phyloP scores from a whole-genome alignment of 1,284 basidiomycete genomes.

The Fomitopsis pinicola region DNA sequence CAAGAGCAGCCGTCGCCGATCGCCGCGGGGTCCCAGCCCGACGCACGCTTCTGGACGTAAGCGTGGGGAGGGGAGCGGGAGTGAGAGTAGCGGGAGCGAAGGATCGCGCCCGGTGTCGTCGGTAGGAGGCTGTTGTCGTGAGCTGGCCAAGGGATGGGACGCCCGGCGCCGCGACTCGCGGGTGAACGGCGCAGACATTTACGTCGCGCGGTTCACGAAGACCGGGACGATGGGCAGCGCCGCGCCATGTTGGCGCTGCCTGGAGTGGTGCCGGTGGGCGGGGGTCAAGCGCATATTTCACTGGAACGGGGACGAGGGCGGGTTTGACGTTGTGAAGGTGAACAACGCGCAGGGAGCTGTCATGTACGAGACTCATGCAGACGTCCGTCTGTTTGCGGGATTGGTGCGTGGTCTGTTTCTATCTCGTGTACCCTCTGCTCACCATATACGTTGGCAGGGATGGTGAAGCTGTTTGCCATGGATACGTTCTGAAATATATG shows the following conservation, averaged over 20 bases:
- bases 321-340: slow-evolving; percentile 51
- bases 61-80: slow-evolving; percentile 11
- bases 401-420: slow-evolving; percentile 27
- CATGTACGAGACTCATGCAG: slow-evolving; percentile 45
- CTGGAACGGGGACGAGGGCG: slow-evolving; percentile 39
- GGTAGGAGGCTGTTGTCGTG: slow-evolving; percentile 6
- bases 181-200: slow-evolving; percentile 51
- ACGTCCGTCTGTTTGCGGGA: slow-evolving; percentile 39
- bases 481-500: neutral
- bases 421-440: neutral
- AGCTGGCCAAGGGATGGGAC: slow-evolving; percentile 29
- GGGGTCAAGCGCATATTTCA: slow-evolving; percentile 55
- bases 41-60: slow-evolving; percentile 6
- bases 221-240: slow-evolving; percentile 43
- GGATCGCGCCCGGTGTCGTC: neutral
- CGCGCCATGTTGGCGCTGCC: slow-evolving; percentile 50
- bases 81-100: slow-evolving; percentile 12
- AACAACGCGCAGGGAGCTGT: slow-evolving; percentile 33
- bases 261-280: slow-evolving; percentile 55
- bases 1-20: slow-evolving; percentile 13
- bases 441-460: slow-evolving; percentile 6
- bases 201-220: slow-evolving; percentile 49
- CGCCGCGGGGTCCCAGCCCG: neutral
- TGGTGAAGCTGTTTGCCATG: slow-evolving; percentile 10
- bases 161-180: slow-evolving; percentile 36